Conservation (phyloP, 768 basidiomycete species). For the Leccinum imitatum region DNA sequence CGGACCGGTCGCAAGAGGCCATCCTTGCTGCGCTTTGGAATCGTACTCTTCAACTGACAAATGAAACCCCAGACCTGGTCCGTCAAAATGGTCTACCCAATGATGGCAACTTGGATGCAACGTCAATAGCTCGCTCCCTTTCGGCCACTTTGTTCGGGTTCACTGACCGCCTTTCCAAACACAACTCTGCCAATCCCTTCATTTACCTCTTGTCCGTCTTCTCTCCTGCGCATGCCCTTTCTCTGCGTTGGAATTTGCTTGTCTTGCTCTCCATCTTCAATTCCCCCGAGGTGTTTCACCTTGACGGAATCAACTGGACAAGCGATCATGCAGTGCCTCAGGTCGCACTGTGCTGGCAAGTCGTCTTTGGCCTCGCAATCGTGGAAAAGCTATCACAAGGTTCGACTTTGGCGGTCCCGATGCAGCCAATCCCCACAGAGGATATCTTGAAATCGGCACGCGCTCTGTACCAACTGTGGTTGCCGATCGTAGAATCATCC, state of each 20-base stretch:
- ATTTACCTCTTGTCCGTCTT: slow-evolving; percentile 24
- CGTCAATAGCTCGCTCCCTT: slow-evolving; percentile 15
- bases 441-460: slow-evolving; percentile 29
- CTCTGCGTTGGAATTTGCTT: slow-evolving; percentile 45
- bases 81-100: not conserved
- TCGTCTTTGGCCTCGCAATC: slow-evolving; percentile 41
- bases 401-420: not conserved
- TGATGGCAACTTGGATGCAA: slow-evolving; percentile 7
- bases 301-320: not conserved
- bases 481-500: slow-evolving; percentile 18
- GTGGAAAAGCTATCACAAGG: slow-evolving; percentile 33
- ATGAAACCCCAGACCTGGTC: not conserved
- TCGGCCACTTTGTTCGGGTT: slow-evolving; percentile 13
- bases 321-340: slow-evolving; percentile 6
- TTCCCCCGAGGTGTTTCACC: not conserved
- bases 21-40: slow-evolving; percentile 38
- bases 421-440: not conserved
- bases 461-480: slow-evolving; percentile 46
- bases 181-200: not conserved
- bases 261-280: slow-evolving; percentile 37
- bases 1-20: slow-evolving; percentile 28
- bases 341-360: slow-evolving; percentile 36
- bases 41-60: slow-evolving; percentile 28
- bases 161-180: not conserved
- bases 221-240: slow-evolving; percentile 28